Evolutionary conservation across 2,329 filamentous ascomycete species (phyloP), one percentile per base, ranked within the genome.

Genomic region (Clarireedia paspali): DNA sequence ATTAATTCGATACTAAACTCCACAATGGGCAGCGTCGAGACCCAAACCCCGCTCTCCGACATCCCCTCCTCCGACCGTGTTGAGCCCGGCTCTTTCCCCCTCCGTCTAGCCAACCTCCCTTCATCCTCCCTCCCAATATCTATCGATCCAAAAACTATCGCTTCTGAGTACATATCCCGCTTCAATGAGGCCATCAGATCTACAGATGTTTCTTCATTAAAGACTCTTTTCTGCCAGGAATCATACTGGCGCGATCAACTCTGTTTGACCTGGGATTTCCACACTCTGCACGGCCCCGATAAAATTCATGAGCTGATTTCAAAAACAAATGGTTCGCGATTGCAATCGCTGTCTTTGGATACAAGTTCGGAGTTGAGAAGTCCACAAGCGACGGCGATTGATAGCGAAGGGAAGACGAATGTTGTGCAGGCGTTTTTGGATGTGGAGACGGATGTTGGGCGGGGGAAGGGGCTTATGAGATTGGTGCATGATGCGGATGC

Each of bases 181-280:
- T 65, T 66, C 47, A 80, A 79, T 62, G 57, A 68, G 6, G 65
- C 67, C 0, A 57, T 82, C 0, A 55, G 62, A 4, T 64, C 61
- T 10, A 64, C 70, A 2, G 70, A 79, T 51, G 64, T 71, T 44
- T 39, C 60, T 2, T 62, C 64, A 1, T 44, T 76, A 0, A 63
- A 72, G 0, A 53, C 61, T 1, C 68, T 80, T 4, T 76, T 82
- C 47, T 62, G 72, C 2, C 60, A 70, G 1, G 70, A 76, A 20
- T 75, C 77, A 55, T 82, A 75, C 67, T 84, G 80, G 81, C 75
- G 81, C 7, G 81, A 84, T 61, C 78, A 82, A 45, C 70, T 84
- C 0, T 76, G 74, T 20, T 65, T 84, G 1, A 75, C 78, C 0
- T 84, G 80, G 81, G 74, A 77, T 42, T 76, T 81, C 47, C 77